These are phyloP conservation scores for Eimeria zaria DNA, from an alignment of 169 alveolate species.

Conservation along the genomic window DNA sequence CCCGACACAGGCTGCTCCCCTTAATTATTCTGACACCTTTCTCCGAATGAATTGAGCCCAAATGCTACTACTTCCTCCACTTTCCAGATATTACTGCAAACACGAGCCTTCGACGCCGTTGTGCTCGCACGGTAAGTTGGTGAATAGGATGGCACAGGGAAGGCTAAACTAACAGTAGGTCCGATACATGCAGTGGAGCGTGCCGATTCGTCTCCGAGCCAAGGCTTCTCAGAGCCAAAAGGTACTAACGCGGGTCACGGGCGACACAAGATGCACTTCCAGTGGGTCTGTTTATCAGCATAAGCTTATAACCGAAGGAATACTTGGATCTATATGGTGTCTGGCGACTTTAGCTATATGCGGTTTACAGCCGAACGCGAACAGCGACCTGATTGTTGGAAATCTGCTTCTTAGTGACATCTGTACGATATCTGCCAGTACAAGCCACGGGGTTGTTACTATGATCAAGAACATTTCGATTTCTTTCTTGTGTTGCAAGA, in stretches of 20 bases:
- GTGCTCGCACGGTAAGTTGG: not conserved
- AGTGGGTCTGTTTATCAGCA: not conserved
- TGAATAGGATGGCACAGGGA: not conserved
- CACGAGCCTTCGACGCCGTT: not conserved
- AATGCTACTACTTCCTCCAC: not conserved
- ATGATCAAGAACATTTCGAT: not conserved
- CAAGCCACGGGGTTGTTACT: not conserved
- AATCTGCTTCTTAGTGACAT: not conserved
- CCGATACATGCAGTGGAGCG: not conserved
- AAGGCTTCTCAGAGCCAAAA: not conserved
- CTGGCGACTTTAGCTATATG: not conserved
- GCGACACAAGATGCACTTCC: not conserved
- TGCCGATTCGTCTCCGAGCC: not conserved
- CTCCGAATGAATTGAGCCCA: not conserved
- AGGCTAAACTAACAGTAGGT: not conserved
- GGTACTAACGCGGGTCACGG: not conserved
- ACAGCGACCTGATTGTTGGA: not conserved
- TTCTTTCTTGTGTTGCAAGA: not conserved
- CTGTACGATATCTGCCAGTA: not conserved
- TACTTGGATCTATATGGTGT: not conserved
- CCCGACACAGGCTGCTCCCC: conserved; percentile 32
- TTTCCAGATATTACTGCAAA: not conserved
- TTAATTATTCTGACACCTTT: not conserved
- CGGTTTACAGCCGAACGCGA: not conserved
- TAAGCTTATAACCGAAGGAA: not conserved